phyloP scores from a whole-genome alignment of 2,329 filamentous ascomycete genomes.

The Dactylella cylindrospora region DNA sequence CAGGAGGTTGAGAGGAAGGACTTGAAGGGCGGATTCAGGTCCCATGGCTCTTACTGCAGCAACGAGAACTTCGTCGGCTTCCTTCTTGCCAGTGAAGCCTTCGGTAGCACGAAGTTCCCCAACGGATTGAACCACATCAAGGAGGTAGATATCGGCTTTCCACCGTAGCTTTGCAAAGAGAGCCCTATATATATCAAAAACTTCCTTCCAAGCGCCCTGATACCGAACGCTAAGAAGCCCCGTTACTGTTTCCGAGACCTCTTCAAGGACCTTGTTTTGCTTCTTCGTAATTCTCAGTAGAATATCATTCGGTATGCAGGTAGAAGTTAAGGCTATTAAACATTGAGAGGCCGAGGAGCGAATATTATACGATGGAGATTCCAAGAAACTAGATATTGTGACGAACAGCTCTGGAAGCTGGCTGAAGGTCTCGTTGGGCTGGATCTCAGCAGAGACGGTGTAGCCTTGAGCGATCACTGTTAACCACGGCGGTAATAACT shows the following conservation, averaged over 20 bases:
- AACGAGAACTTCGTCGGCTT: constrained; percentile 86
- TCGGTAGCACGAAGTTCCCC: constrained; percentile 86
- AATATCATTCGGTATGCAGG: constrained; percentile 79
- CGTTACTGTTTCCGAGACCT: constrained; percentile 71
- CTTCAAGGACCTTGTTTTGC: constrained; percentile 85
- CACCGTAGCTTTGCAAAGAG: constrained; percentile 86
- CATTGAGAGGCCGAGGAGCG: constrained; percentile 93
- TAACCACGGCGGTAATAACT: constrained; percentile 93
- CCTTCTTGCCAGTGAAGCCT: constrained; percentile 88
- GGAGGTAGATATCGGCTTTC: constrained; percentile 76
- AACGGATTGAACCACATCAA: constrained; percentile 72
- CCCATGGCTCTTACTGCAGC: constrained; percentile 88
- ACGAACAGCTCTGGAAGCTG: constrained; percentile 83
- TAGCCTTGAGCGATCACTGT: constrained; percentile 92
- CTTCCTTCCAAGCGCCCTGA: constrained; percentile 90
- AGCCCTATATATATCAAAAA: constrained; percentile 82
- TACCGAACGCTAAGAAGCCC: constrained; percentile 84
- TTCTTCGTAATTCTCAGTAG: constrained; percentile 87
- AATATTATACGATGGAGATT: constrained; percentile 88
- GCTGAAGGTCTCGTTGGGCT: constrained; percentile 86
- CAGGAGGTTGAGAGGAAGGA: constrained; percentile 81
- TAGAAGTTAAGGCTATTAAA: constrained; percentile 86
- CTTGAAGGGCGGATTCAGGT: constrained; percentile 75
- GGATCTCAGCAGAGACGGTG: constrained; percentile 85
- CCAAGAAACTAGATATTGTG: constrained; percentile 76